Conservation (phyloP, 208 protist species). For the Tritrichomonas foetus region DNA sequence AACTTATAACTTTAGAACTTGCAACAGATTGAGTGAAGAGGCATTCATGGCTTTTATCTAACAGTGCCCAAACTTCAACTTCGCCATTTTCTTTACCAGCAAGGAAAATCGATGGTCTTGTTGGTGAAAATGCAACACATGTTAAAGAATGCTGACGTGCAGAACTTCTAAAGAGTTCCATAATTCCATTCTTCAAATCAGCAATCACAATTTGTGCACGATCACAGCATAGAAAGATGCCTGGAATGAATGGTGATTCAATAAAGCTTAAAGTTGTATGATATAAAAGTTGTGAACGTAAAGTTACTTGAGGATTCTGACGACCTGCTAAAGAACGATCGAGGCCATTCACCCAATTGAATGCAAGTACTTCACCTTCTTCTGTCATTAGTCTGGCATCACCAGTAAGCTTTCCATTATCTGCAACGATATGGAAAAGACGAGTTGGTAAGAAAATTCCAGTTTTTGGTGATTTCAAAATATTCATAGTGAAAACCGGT, state of each 20-base stretch:
- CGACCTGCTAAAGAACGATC: not conserved
- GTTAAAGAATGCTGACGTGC: not conserved
- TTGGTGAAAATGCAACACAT: not conserved
- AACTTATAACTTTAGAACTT: not conserved
- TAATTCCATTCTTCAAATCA: not conserved
- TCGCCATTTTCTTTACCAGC: conserved; percentile 35
- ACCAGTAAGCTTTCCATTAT: not conserved
- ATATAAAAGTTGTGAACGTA: not conserved
- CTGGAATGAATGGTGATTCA: not conserved
- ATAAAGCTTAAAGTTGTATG: not conserved
- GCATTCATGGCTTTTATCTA: conserved; percentile 32
- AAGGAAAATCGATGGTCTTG: not conserved
- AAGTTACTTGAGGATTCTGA: not conserved
- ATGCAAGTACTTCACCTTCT: not conserved
- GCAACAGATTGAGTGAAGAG: not conserved
- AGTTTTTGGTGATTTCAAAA: not conserved
- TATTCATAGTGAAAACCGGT: conserved; percentile 10
- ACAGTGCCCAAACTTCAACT: conserved; percentile 10
- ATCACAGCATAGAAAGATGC: not conserved
- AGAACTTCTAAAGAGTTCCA: not conserved
- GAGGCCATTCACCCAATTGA: conserved; percentile 12
- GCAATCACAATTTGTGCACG: not conserved
- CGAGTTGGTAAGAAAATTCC: not conserved
- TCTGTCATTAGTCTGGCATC: not conserved
- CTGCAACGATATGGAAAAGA: not conserved